Conservation (phyloP, 1,139 yeast genomes). For the Suhomyces panamericanus region DNA sequence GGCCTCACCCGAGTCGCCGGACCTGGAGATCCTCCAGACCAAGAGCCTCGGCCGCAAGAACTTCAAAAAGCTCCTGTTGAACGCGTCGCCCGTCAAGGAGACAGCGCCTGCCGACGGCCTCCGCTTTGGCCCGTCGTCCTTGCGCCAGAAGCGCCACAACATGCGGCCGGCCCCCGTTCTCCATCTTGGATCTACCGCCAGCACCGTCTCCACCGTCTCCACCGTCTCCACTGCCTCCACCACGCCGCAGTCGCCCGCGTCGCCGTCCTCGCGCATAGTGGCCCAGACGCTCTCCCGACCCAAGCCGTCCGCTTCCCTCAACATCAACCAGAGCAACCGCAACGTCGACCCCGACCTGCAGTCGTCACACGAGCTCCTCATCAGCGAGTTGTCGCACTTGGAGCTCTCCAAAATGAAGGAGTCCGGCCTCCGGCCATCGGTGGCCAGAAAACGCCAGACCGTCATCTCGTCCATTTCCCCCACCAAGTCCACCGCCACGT, state of each 20-base stretch:
- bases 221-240: background rate
- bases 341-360: conserved; percentile 33
- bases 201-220: background rate
- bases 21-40: conserved; percentile 37
- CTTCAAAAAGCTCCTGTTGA: conserved; percentile 66
- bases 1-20: background rate
- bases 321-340: conserved; percentile 25
- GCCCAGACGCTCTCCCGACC: conserved; percentile 11
- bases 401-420: conserved; percentile 17
- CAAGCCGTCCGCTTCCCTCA: conserved; percentile 10
- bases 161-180: conserved; percentile 24
- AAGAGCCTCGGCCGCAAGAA: conserved; percentile 72
- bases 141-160: conserved; percentile 18
- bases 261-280: conserved; percentile 7
- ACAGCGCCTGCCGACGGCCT: conserved; percentile 1
- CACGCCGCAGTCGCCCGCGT: conserved; percentile 1
- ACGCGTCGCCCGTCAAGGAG: conserved; percentile 16
- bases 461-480: conserved; percentile 49
- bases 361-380: conserved; percentile 25
- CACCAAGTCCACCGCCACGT: conserved; percentile 31
- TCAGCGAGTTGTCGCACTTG: conserved; percentile 34
- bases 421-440: background rate
- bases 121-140: conserved; percentile 11
- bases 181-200: conserved; percentile 11
- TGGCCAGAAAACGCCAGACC: conserved; percentile 38